phyloP scores from a whole-genome alignment of 148 eudicot species.

The Silene uniflora region DNA sequence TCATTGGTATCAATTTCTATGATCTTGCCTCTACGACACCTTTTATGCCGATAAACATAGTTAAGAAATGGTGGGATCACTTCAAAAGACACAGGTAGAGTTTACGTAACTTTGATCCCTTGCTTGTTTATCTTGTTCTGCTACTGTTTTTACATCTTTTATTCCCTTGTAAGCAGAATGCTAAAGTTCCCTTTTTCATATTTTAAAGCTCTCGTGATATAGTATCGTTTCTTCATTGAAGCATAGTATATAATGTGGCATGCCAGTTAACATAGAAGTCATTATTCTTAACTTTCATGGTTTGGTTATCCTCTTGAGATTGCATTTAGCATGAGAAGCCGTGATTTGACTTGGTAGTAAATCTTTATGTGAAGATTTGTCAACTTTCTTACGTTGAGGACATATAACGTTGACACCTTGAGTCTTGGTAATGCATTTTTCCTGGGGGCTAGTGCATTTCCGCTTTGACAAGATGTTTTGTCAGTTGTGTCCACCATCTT shows the following conservation, averaged over 20 bases:
- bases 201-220: neutral
- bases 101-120: neutral
- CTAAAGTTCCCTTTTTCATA: neutral
- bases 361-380: neutral
- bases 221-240: neutral
- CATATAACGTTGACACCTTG: neutral
- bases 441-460: neutral
- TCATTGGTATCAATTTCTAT: constrained; percentile 2
- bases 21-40: neutral
- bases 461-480: too few relatives aligned
- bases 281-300: neutral
- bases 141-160: neutral
- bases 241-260: neutral
- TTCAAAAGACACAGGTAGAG: neutral
- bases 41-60: neutral
- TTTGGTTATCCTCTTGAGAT: neutral
- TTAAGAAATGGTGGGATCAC: constrained; percentile 2
- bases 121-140: neutral
- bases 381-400: neutral
- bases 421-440: neutral
- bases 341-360: neutral
- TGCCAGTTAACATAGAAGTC: neutral
- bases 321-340: neutral
- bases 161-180: neutral
- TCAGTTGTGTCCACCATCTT: too few relatives aligned